phyloP scores from a whole-genome alignment of 1,284 basidiomycete species.

The Fomitiporia mediterranea region DNA sequence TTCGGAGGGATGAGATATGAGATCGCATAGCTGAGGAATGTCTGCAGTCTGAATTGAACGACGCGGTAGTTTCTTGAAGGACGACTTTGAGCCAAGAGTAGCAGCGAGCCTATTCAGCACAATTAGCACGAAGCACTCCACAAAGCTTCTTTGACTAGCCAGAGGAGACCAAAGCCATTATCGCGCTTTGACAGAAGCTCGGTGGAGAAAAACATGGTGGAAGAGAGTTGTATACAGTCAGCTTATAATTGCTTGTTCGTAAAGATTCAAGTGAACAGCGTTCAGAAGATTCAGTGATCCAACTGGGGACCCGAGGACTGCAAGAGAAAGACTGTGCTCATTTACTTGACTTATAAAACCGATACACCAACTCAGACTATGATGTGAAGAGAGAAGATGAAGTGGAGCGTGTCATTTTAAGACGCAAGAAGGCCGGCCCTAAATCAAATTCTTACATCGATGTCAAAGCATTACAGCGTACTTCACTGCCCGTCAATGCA shows the following conservation, averaged over 20 bases:
- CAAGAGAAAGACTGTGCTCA: too few species aligned
- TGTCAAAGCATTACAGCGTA: too few species aligned
- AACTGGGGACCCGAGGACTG: too few species aligned
- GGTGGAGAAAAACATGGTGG: constrained; percentile 68
- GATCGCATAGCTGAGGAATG: constrained; percentile 71
- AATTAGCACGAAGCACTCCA: neutral
- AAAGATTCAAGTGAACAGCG: too few species aligned
- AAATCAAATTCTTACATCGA: too few species aligned
- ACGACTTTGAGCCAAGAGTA: constrained; percentile 78
- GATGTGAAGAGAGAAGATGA: neutral
- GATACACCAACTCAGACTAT: neutral
- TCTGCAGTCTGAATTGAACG: constrained; percentile 77
- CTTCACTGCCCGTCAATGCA: neutral
- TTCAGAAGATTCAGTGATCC: too few species aligned
- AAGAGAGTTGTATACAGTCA: too few species aligned
- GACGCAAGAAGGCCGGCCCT: constrained; percentile 2
- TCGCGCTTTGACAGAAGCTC: constrained; percentile 71
- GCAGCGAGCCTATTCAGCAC: constrained; percentile 71
- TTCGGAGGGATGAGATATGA: constrained; percentile 78
- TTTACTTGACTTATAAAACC: neutral
- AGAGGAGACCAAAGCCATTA: constrained; percentile 76
- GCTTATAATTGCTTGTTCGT: too few species aligned
- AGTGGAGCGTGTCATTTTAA: neutral
- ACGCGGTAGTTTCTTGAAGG: constrained; percentile 77
- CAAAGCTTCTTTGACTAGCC: constrained; percentile 39